Base-by-base conservation (phyloP, 169 alveolate species). In the Theileria annulata region DNA sequence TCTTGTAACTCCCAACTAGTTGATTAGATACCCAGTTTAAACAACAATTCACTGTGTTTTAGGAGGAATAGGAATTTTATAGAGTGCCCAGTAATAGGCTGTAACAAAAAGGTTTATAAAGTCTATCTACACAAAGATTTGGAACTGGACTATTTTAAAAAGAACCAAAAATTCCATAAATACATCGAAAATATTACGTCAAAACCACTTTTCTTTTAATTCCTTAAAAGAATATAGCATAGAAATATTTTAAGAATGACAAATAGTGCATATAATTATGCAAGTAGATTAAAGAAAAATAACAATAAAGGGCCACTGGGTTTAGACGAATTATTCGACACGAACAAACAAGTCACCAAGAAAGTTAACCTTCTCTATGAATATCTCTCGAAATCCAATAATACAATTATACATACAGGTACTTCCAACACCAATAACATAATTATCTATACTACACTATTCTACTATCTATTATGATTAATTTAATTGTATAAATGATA, bases 261-360 rank as follows among this genome's bases (percentile, higher is more conserved):
- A 1, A 70, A 71, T 12, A 71, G 82, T 23, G 90, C 90, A 28
- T 56, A 76, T 37, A 70, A 30, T 25, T 90, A 90, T 60, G 94
- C 94, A 5, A 48, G 62, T 19, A 88, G 90, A 27, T 68, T 90
- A 68, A 75, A 85, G n/a, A 86, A 75, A 71, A 87, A 87, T 54
- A 91, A 87, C 54, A 79, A 87, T 75, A 90, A 90, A 85, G 94
- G 94, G 13, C 94, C 94, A n/a, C 66, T 82, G 47, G 93, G 92
- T 15, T 85, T 69, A 33, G 77, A 70, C 49, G 92, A 90, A 81
- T 79, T 85, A 31, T 90, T 90, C 68, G 94, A 90, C 75, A 81
- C 85, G 31, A 74, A 68, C 17, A 84, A 87, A 25, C 92, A 90
- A 54, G 91, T 87, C 17, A 47, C 70, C 49, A 72, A 71, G 59